Conservation (phyloP, 805 yeast genomes). For the Barnettozyma salicaria region DNA sequence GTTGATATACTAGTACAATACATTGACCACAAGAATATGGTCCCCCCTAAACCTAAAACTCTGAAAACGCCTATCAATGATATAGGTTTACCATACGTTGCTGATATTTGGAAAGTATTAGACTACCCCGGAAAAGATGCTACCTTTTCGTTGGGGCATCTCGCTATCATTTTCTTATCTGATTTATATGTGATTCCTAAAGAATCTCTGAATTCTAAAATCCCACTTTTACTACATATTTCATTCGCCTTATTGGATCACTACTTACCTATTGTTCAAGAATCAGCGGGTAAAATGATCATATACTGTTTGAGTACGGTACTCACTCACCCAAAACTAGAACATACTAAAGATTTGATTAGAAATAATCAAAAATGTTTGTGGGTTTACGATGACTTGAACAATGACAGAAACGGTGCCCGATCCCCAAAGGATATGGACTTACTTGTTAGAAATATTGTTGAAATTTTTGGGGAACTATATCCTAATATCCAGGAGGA, state of each 20-base stretch:
- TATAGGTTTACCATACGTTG: conserved; percentile 62
- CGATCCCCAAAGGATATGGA: conserved; percentile 87
- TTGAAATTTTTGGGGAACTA: conserved; percentile 47
- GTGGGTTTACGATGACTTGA: conserved; percentile 87
- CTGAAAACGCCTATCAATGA: conserved; percentile 30
- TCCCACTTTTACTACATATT: conserved; percentile 74
- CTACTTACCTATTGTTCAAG: conserved; percentile 75
- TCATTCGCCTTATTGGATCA: conserved; percentile 82
- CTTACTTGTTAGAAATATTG: conserved; percentile 52
- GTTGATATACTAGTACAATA: conserved; percentile 62
- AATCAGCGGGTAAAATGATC: conserved; percentile 72
- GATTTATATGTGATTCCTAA: conserved; percentile 67
- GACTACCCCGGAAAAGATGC: conserved; percentile 58
- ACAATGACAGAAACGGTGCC: conserved; percentile 70
- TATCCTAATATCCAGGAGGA: conserved; percentile 56
- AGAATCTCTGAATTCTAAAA: conserved; percentile 50
- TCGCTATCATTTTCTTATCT: conserved; percentile 78
- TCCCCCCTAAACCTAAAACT: conserved; percentile 53
- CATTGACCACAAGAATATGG: conserved; percentile 80
- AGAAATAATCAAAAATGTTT: conserved; percentile 43
- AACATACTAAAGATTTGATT: conserved; percentile 50
- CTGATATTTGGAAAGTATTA: conserved; percentile 56
- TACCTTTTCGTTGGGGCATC: conserved; percentile 79
- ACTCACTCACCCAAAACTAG: conserved; percentile 46
- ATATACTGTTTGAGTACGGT: conserved; percentile 62